Conservation (phyloP, 1,139 yeast species). For the Pichia sp. region DNA sequence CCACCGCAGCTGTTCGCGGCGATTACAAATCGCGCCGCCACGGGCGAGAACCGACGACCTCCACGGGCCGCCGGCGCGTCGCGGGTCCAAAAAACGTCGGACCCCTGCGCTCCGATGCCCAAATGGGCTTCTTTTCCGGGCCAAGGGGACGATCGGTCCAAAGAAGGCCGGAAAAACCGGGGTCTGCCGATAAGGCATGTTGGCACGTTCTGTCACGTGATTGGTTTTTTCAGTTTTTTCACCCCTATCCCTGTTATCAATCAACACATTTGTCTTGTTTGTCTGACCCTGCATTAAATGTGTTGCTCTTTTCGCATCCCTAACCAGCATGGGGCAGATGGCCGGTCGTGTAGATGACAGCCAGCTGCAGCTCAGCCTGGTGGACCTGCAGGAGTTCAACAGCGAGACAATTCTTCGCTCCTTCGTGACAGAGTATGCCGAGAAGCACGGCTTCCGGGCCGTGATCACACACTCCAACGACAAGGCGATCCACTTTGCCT, state of each 20-base stretch:
- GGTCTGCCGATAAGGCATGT: background rate
- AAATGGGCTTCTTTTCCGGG: no score
- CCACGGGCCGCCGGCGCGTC: background rate
- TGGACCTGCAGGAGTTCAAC: slow-evolving; percentile 51
- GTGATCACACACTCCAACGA: slow-evolving; percentile 57
- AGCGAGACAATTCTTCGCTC: slow-evolving; percentile 50
- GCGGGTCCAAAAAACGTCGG: background rate
- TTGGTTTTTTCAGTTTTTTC: background rate
- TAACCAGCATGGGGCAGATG: background rate
- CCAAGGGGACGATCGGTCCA: no score
- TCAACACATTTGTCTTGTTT: background rate
- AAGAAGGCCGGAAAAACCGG: no score
- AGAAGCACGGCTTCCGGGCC: slow-evolving; percentile 56
- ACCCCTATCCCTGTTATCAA: background rate
- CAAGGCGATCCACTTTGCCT: slow-evolving; percentile 58
- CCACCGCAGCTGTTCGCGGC: background rate
- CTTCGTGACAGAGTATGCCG: slow-evolving; percentile 53
- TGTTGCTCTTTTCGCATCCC: background rate
- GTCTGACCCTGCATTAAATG: no score
- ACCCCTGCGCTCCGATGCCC: background rate
- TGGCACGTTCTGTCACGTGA: background rate
- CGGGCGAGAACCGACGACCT: background rate
- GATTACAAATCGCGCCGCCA: no score
- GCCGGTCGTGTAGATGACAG: background rate
- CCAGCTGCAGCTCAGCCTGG: slow-evolving; percentile 18